Evolutionary conservation across 108 stramenopile species (phyloP).

Genomic region (Skeletonema menzelii): DNA sequence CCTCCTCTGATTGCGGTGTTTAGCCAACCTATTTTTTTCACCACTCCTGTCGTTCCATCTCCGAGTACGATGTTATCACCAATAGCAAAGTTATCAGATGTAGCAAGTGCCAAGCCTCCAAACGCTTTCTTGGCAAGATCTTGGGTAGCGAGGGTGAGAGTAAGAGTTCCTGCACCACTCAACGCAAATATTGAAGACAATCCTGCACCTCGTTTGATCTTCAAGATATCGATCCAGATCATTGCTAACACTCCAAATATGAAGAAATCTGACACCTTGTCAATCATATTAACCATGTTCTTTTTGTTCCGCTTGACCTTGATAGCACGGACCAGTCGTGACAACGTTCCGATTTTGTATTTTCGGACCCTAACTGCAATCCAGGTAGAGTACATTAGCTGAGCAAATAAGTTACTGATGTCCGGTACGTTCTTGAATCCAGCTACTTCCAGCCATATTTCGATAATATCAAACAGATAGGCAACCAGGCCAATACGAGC

Average conservation of each 20-base stretch:
- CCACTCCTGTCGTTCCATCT: constrained; percentile 59
- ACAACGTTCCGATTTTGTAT: constrained; percentile 30
- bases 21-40: constrained; percentile 57
- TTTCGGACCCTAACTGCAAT: constrained; percentile 17
- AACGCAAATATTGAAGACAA: constrained; percentile 58
- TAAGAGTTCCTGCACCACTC: constrained; percentile 59
- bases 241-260: constrained; percentile 27
- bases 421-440: constrained; percentile 29
- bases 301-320: constrained; percentile 8
- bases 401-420: constrained; percentile 23
- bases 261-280: constrained; percentile 45
- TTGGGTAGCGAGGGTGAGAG: constrained; percentile 51
- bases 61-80: constrained; percentile 67
- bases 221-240: constrained; percentile 46
- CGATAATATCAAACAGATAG: constrained; percentile 40
- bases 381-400: constrained; percentile 41
- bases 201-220: constrained; percentile 49
- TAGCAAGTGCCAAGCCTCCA: constrained; percentile 54
- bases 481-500: constrained; percentile 40
- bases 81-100: constrained; percentile 54
- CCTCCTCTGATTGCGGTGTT: constrained; percentile 34
- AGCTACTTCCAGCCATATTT: constrained; percentile 39
- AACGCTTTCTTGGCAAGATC: constrained; percentile 47
- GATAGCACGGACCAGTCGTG: constrained; percentile 20
- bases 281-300: constrained; percentile 32